These are phyloP conservation scores for Mortierella sp. DNA, from an alignment of 371 early-diverging fungal species.

Conservation along the genomic window DNA sequence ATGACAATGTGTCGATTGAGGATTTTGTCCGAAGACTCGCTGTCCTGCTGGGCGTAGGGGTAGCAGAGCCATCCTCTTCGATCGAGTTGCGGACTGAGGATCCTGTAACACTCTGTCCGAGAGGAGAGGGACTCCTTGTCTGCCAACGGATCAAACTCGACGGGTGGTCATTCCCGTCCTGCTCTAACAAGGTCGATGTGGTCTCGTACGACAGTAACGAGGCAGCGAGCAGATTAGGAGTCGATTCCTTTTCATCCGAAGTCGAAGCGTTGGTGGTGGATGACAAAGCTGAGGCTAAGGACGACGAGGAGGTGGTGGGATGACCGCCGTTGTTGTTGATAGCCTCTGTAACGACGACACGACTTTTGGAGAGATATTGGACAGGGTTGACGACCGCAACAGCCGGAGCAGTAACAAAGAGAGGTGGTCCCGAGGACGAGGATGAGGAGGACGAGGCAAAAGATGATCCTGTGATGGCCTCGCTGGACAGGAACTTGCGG, in stretches of 20 bases:
- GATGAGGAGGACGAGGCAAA: background rate
- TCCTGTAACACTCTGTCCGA: background rate
- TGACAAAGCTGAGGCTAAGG: background rate
- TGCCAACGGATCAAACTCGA: background rate
- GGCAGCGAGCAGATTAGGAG: background rate
- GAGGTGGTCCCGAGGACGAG: background rate
- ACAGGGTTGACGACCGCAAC: background rate
- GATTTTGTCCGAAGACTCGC: background rate
- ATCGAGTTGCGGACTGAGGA: background rate
- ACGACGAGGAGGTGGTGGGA: too few species aligned
- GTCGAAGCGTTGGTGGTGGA: background rate
- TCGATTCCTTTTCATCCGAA: background rate
- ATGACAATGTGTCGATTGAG: background rate
- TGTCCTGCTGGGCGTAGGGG: background rate
- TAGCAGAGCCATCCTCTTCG: background rate
- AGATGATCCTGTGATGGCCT: background rate
- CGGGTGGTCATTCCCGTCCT: background rate
- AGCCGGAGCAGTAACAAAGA: slow-evolving; percentile 1
- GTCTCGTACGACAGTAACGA: slow-evolving; percentile 1
- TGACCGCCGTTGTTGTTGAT: background rate
- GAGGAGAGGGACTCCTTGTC: background rate
- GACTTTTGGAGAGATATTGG: background rate
- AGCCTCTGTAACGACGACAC: background rate
- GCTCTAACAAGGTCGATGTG: background rate
- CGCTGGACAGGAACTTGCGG: slow-evolving; percentile 6